A percentile compares a stretch with the other conserved stretches of the same genome.
Evolutionary conservation across 495 filamentous ascomycete genomes (phyloP).

Genomic region (Monascus purpureus): DNA sequence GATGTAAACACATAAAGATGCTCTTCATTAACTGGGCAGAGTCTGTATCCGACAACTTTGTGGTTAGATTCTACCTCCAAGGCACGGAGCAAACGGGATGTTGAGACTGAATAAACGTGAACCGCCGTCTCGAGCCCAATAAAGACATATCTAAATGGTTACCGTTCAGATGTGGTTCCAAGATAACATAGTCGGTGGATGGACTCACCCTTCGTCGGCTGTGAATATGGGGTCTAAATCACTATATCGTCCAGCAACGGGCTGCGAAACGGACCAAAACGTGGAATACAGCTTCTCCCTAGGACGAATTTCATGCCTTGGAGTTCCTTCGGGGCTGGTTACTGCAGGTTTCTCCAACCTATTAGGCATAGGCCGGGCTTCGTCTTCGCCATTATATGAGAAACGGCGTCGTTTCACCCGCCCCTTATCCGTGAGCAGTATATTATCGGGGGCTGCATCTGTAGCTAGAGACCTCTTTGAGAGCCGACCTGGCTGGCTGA

Average conservation of each 20-base stretch:
- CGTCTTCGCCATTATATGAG: conserved; percentile 5
- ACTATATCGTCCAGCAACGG: conserved; percentile 20
- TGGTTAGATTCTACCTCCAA: conserved; percentile 23
- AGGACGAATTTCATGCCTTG: not conserved
- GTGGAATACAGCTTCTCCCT: conserved; percentile 3
- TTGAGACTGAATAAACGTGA: conserved; percentile 66
- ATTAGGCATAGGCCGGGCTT: not conserved
- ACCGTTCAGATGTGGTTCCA: conserved; percentile 12
- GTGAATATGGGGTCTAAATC: conserved; percentile 69
- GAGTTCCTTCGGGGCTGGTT: not conserved
- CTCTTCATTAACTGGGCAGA: conserved; percentile 45
- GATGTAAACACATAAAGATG: conserved; percentile 53
- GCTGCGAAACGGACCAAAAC: conserved; percentile 21
- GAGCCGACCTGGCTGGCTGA: conserved; percentile 10
- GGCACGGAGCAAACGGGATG: conserved; percentile 62
- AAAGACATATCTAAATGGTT: conserved; percentile 46
- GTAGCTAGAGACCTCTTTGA: conserved; percentile 23
- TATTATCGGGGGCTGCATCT: conserved; percentile 17
- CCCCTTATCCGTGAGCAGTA: conserved; percentile 9
- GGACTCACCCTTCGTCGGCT: conserved; percentile 63
- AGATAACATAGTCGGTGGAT: not conserved
- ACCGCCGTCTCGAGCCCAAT: conserved; percentile 49
- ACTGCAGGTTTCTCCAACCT: not conserved
- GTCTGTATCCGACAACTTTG: conserved; percentile 34
- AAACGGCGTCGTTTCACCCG: conserved; percentile 22